Evolutionary conservation across 1,284 basidiomycete genomes (phyloP).

Genomic region (Microbotryum scabiosae): DNA sequence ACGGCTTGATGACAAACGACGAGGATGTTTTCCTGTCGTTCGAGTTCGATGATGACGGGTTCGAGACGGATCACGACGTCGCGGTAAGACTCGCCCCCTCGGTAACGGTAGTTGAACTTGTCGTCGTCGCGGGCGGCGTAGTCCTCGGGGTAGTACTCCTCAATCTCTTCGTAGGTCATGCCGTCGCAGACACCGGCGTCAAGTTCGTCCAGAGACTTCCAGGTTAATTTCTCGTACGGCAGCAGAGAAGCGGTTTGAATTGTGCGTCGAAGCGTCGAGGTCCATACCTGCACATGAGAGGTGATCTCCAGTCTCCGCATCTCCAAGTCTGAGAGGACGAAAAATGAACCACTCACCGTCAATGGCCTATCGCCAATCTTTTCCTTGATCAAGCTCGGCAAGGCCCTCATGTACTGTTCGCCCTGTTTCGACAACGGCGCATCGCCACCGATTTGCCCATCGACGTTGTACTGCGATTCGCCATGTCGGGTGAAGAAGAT

Average conservation of each 20-base stretch:
- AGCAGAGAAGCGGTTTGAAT: slow-evolving; percentile 79
- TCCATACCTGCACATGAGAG: slow-evolving; percentile 63
- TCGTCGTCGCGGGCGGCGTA: slow-evolving; percentile 98
- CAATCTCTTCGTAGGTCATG: slow-evolving; percentile 99
- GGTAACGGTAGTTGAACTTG: slow-evolving; percentile 98
- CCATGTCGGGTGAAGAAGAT: slow-evolving; percentile 99
- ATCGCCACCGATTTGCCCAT: slow-evolving; percentile 96
- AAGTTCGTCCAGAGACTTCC: slow-evolving; percentile 97
- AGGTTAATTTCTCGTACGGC: slow-evolving; percentile 85
- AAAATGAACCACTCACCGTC: slow-evolving; percentile 53
- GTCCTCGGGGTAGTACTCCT: slow-evolving; percentile 92
- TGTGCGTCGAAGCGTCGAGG: slow-evolving; percentile 85
- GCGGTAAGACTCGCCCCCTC: slow-evolving; percentile 84
- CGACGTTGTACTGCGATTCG: slow-evolving; percentile 93
- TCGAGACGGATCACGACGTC: slow-evolving; percentile 61
- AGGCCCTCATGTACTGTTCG: slow-evolving; percentile 70
- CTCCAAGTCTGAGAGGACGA: not conserved
- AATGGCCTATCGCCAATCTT: slow-evolving; percentile 82
- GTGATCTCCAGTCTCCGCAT: not conserved
- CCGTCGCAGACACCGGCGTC: slow-evolving; percentile 98
- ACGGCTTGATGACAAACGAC: slow-evolving; percentile 97
- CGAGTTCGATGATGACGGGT: slow-evolving; percentile 98
- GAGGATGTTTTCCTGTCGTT: slow-evolving; percentile 92
- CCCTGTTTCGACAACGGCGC: slow-evolving; percentile 77
- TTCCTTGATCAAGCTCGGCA: slow-evolving; percentile 79